Percentiles rank a stretch among this genome's conserved stretches.
Conservation (phyloP, 345 rosid genomes). For the Gossypium longicalyx region DNA sequence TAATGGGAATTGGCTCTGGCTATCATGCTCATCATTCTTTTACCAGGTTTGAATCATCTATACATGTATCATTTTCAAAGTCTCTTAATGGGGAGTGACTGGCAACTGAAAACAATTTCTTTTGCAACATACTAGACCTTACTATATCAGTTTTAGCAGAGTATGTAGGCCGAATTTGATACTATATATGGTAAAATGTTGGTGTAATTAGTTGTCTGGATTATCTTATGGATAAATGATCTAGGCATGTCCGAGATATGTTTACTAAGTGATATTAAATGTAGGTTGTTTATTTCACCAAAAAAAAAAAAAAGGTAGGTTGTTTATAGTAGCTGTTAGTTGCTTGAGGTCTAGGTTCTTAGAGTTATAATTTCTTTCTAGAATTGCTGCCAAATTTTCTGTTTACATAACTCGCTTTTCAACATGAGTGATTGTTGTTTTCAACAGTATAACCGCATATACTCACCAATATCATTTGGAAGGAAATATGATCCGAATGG, state of each 20-base stretch:
- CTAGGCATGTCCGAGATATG: neutral
- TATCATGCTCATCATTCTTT: slow-evolving; percentile 95
- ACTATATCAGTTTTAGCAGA: neutral
- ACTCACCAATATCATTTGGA: slow-evolving; percentile 83
- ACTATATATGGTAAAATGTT: neutral
- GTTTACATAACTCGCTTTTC: neutral
- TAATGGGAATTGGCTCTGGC: slow-evolving; percentile 94
- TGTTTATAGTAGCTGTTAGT: neutral
- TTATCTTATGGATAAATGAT: neutral
- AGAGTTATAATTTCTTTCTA: neutral
- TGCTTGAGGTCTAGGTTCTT: neutral
- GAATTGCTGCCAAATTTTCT: slow-evolving; percentile 1
- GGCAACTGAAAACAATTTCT: slow-evolving; percentile 1
- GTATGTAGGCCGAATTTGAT: neutral
- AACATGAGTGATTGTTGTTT: slow-evolving; percentile 4
- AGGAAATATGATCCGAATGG: slow-evolving; percentile 91
- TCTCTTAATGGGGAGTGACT: neutral
- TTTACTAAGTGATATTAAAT: neutral
- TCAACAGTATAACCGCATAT: slow-evolving; percentile 75
- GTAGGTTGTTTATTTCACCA: neutral
- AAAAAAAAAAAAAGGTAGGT: neutral
- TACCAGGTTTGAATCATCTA: slow-evolving; percentile 55
- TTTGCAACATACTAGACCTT: neutral
- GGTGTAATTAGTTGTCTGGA: neutral
- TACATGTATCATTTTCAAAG: neutral